Evolutionary conservation across 495 filamentous ascomycete genomes (phyloP).

Genomic region (Collariella sp.): DNA sequence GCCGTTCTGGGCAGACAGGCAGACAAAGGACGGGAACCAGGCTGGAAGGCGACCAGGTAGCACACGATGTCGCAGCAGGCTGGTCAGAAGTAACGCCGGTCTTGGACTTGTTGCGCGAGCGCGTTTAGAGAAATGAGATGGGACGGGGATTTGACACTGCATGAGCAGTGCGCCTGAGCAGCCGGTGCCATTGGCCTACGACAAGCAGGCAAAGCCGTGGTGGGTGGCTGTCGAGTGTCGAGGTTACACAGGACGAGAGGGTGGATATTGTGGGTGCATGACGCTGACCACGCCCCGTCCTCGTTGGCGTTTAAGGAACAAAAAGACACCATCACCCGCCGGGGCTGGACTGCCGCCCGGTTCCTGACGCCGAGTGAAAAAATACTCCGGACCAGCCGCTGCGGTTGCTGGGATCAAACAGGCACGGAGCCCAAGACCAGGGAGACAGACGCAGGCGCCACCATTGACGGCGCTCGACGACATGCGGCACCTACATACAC

Average conservation of each 20-base stretch:
- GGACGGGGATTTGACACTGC: conserved; percentile 3
- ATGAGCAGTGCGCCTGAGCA: conserved; percentile 10
- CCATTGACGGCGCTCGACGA: conserved; percentile 3
- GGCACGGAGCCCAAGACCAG: neutral
- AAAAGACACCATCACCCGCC: no score
- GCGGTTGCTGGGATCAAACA: neutral
- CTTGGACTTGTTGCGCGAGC: conserved; percentile 17
- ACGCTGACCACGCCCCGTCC: neutral
- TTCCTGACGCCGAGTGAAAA: neutral
- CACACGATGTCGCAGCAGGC: conserved; percentile 1
- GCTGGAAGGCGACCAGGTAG: neutral
- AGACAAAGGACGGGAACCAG: neutral
- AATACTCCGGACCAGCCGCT: neutral
- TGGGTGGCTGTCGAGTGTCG: conserved; percentile 19
- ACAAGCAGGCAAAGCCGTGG: conserved; percentile 18
- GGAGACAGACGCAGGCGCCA: conserved; percentile 8
- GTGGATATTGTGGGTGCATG: conserved; percentile 20
- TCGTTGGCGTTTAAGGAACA: neutral
- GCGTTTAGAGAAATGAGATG: conserved; percentile 13
- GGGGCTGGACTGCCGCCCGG: neutral
- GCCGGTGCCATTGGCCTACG: conserved; percentile 16
- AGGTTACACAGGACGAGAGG: conserved; percentile 23
- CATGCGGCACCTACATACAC: neutral
- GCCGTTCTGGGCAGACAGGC: neutral
- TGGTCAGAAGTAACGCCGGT: conserved; percentile 1